phyloP scores from a whole-genome alignment of 768 basidiomycete genomes.

The Phaeolepiota aurea region DNA sequence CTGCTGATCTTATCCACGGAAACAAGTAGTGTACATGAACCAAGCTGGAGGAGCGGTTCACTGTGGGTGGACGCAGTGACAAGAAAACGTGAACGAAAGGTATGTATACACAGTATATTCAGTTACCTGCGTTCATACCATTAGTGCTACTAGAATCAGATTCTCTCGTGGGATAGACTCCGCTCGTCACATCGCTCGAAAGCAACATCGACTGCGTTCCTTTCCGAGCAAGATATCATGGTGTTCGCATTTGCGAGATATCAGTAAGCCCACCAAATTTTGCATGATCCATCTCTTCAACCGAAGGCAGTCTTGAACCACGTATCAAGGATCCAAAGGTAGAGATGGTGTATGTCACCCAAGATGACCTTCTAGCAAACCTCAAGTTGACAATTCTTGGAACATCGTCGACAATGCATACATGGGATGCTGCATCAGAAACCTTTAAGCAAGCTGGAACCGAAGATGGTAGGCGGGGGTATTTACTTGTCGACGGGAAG shows the following conservation, averaged over 20 bases:
- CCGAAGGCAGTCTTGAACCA: slow-evolving; percentile 36
- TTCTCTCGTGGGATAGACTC: slow-evolving; percentile 59
- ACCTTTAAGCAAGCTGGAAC: slow-evolving; percentile 44
- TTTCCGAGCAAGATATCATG: slow-evolving; percentile 57
- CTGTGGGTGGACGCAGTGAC: slow-evolving; percentile 11
- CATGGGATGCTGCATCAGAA: slow-evolving; percentile 51
- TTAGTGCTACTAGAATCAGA: slow-evolving; percentile 27
- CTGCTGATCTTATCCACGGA: slow-evolving; percentile 14
- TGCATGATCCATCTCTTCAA: slow-evolving; percentile 1
- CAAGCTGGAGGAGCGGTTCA: neutral
- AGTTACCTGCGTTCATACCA: neutral
- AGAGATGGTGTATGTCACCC: slow-evolving; percentile 34
- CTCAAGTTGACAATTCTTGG: slow-evolving; percentile 56
- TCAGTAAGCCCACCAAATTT: slow-evolving; percentile 32
- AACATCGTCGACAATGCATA: slow-evolving; percentile 55
- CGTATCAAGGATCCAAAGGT: slow-evolving; percentile 27
- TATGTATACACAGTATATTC: neutral
- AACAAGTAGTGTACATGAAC: neutral
- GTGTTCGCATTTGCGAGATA: slow-evolving; percentile 51
- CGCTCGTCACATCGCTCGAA: slow-evolving; percentile 21
- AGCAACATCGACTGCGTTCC: slow-evolving; percentile 40
- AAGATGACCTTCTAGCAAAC: slow-evolving; percentile 39
- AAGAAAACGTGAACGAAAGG: neutral
- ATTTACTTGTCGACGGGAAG: slow-evolving; percentile 46
- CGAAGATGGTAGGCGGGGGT: slow-evolving; percentile 20